These are phyloP conservation scores for Penicillium canariense DNA, from an alignment of 495 filamentous ascomycete species.

Conservation along the genomic window DNA sequence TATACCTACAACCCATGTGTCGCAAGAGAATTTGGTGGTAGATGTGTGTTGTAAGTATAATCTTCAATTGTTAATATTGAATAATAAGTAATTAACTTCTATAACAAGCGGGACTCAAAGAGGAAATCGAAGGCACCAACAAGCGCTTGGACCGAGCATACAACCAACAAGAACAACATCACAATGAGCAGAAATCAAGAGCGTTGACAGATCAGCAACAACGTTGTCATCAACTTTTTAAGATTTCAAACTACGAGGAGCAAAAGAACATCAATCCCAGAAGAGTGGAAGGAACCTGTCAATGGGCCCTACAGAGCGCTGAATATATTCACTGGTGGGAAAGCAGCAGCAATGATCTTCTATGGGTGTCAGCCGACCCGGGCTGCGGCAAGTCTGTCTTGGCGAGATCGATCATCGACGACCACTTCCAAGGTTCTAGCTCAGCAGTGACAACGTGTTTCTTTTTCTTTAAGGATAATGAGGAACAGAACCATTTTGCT, in stretches of 20 bases:
- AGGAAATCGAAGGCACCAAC: constrained; percentile 28
- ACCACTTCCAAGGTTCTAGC: constrained; percentile 9
- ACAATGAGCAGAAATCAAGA: constrained; percentile 1
- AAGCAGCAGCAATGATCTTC: constrained; percentile 26
- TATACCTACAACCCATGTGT: background rate
- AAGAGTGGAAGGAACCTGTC: constrained; percentile 24
- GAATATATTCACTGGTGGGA: constrained; percentile 32
- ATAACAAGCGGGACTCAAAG: constrained; percentile 5
- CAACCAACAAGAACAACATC: constrained; percentile 16
- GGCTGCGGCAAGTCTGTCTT: constrained; percentile 49
- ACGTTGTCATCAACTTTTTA: constrained; percentile 28
- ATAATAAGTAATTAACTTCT: constrained; percentile 4
- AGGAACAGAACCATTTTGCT: constrained; percentile 30
- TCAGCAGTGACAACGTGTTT: constrained; percentile 32
- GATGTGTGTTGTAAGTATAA: background rate
- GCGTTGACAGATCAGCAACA: constrained; percentile 21
- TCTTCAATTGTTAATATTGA: background rate
- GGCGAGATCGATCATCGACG: constrained; percentile 32
- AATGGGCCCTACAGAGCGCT: constrained; percentile 28
- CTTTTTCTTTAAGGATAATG: constrained; percentile 49
- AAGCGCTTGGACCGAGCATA: constrained; percentile 19
- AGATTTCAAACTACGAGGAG: constrained; percentile 25
- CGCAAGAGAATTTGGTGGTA: background rate
- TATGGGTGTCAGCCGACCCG: constrained; percentile 46
- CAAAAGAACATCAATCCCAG: constrained; percentile 29